phyloP scores from a whole-genome alignment of 306 rosid genomes.

The Trifolium pratense region DNA sequence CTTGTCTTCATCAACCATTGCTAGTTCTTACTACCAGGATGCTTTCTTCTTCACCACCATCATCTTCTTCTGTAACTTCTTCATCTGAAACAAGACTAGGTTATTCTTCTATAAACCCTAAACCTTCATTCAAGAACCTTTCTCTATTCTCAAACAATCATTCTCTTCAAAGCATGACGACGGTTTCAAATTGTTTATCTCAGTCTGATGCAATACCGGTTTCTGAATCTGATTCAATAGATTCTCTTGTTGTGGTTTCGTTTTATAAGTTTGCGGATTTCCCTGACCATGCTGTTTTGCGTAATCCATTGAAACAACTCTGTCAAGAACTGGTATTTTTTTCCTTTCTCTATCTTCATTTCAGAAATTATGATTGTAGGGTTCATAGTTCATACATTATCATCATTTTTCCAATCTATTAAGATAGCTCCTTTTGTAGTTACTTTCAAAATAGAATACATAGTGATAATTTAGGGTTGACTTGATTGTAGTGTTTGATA shows the following conservation, averaged over 20 bases:
- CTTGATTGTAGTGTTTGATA: too few species aligned
- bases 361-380: background rate
- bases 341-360: constrained; percentile 21
- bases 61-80: constrained; percentile 41
- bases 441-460: too few species aligned
- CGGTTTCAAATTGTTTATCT: constrained; percentile 54
- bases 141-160: constrained; percentile 38
- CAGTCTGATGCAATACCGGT: constrained; percentile 42
- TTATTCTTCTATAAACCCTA: constrained; percentile 36
- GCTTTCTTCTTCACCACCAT: constrained; percentile 45
- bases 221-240: constrained; percentile 35
- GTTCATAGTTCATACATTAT: background rate
- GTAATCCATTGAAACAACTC: constrained; percentile 83
- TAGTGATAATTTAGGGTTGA: background rate
- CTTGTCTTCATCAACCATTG: constrained; percentile 36
- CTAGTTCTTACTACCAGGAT: constrained; percentile 46
- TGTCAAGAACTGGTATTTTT: constrained; percentile 78
- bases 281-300: constrained; percentile 66
- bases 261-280: constrained; percentile 92
- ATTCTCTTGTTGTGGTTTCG: constrained; percentile 76
- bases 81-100: constrained; percentile 35
- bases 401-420: background rate
- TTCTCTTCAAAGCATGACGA: constrained; percentile 59
- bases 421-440: background rate
- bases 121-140: constrained; percentile 19